phyloP scores from a whole-genome alignment of 148 eudicot species.

The Vaccinium corymbosum region DNA sequence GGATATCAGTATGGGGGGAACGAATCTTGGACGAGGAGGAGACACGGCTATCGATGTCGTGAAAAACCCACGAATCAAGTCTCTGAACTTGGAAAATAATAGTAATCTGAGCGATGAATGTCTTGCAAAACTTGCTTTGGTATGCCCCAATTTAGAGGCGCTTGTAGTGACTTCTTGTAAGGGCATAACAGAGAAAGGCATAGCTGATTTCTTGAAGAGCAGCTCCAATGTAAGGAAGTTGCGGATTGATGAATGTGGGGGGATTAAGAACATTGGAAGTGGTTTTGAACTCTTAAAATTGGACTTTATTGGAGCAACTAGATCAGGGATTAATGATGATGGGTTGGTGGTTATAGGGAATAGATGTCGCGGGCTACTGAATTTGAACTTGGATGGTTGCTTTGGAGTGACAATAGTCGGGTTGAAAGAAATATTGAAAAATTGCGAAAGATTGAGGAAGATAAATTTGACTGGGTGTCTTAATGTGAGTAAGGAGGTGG shows the following conservation, averaged over 20 bases:
- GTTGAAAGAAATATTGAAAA: slow-evolving; percentile 15
- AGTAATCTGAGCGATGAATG: slow-evolving; percentile 38
- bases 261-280: slow-evolving; percentile 43
- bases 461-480: slow-evolving; percentile 49
- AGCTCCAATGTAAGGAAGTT: slow-evolving; percentile 42
- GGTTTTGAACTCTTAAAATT: slow-evolving; percentile 40
- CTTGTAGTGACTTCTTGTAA: slow-evolving; percentile 48
- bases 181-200: slow-evolving; percentile 39
- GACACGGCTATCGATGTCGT: slow-evolving; percentile 21
- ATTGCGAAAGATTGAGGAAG: slow-evolving; percentile 49
- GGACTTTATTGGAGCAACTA: slow-evolving; percentile 39
- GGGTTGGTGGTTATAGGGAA: slow-evolving; percentile 44
- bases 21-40: slow-evolving; percentile 34
- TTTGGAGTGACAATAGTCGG: slow-evolving; percentile 33
- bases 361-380: slow-evolving; percentile 42
- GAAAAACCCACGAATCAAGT: slow-evolving; percentile 29
- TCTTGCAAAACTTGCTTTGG: slow-evolving; percentile 38
- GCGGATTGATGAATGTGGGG: slow-evolving; percentile 39
- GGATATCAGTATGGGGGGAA: slow-evolving; percentile 44
- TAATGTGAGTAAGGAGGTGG: slow-evolving; percentile 22
- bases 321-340: slow-evolving; percentile 49
- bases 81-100: slow-evolving; percentile 35
- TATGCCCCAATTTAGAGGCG: slow-evolving; percentile 54
- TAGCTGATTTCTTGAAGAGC: slow-evolving; percentile 39
- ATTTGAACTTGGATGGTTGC: slow-evolving; percentile 52